These are phyloP conservation scores for Hamamelis virginiana DNA, from an alignment of 164 flowering plant species.

Conservation along the genomic window DNA sequence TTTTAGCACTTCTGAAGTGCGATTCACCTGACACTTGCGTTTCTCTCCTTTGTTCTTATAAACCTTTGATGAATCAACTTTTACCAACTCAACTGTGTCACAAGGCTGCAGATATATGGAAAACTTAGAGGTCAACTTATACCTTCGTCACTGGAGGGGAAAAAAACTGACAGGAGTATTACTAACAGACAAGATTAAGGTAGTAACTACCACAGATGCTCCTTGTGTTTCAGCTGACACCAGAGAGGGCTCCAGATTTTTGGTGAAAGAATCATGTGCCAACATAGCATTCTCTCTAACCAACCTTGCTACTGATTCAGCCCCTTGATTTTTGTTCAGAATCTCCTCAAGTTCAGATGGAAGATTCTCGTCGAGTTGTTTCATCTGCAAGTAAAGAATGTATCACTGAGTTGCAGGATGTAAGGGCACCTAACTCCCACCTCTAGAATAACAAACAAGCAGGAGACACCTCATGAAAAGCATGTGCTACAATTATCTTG, in stretches of 20 bases:
- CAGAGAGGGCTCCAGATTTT: slow-evolving; percentile 2
- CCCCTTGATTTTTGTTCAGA: slow-evolving; percentile 25
- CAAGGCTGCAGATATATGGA: slow-evolving; percentile 25
- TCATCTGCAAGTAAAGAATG: slow-evolving; percentile 42
- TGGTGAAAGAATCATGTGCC: slow-evolving; percentile 23
- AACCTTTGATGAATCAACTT: slow-evolving; percentile 20
- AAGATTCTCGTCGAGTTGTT: slow-evolving; percentile 67
- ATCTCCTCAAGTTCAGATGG: slow-evolving; percentile 58
- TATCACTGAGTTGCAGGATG: slow-evolving; percentile 5
- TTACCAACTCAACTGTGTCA: slow-evolving; percentile 24
- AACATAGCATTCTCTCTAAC: slow-evolving; percentile 21
- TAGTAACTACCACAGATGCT: slow-evolving; percentile 30
- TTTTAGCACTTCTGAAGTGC: background rate
- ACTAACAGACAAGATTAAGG: background rate
- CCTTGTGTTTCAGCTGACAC: slow-evolving; percentile 22
- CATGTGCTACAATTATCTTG: background rate
- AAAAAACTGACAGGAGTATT: background rate
- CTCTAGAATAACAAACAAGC: background rate
- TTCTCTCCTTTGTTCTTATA: slow-evolving; percentile 28
- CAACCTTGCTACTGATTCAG: slow-evolving; percentile 20
- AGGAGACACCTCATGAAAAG: background rate
- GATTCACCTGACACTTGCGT: slow-evolving; percentile 44
- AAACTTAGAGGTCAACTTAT: background rate
- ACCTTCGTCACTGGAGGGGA: background rate
- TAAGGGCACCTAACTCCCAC: background rate